Conservation (phyloP, 148 eudicot species). For the Cornus florida region DNA sequence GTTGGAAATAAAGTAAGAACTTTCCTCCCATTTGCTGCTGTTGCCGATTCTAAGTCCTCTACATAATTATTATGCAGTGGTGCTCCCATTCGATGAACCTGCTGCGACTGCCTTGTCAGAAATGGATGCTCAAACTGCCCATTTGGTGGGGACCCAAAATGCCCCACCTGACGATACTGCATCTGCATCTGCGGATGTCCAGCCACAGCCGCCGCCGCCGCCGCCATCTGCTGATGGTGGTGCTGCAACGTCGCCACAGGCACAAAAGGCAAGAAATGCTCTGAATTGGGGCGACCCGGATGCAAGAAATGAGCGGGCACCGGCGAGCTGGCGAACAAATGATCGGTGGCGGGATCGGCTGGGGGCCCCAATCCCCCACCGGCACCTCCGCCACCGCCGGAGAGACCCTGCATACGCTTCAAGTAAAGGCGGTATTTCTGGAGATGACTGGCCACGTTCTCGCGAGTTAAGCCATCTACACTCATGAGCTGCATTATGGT, state of each 20-base stretch:
- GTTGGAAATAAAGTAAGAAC: slow-evolving; percentile 81
- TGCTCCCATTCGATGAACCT: slow-evolving; percentile 44
- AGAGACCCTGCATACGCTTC: slow-evolving; percentile 73
- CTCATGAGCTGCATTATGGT: slow-evolving; percentile 88
- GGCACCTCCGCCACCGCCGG: slow-evolving; percentile 16
- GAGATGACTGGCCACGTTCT: slow-evolving; percentile 74
- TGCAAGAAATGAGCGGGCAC: slow-evolving; percentile 86
- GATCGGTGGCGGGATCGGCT: slow-evolving; percentile 75
- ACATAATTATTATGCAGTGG: slow-evolving; percentile 43
- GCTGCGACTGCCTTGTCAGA: slow-evolving; percentile 55
- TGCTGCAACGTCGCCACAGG: slow-evolving; percentile 42
- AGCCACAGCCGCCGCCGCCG: slow-evolving; percentile 20
- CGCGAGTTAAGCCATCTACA: slow-evolving; percentile 70
- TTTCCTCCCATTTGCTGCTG: slow-evolving; percentile 53
- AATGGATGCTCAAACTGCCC: slow-evolving; percentile 60
- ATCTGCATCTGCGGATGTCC: slow-evolving; percentile 28
- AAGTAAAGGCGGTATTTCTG: slow-evolving; percentile 71
- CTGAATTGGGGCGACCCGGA: slow-evolving; percentile 42
- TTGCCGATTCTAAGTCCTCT: slow-evolving; percentile 67
- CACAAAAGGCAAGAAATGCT: slow-evolving; percentile 61
- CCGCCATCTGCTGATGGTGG: slow-evolving; percentile 45
- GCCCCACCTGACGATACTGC: slow-evolving; percentile 59
- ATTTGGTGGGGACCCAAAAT: slow-evolving; percentile 45
- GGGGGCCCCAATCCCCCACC: slow-evolving; percentile 29
- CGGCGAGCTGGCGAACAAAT: slow-evolving; percentile 78